A percentile compares a stretch with the other conserved stretches of the same genome.
Conservation (phyloP, 805 yeast genomes). For the Wickerhamiella vanderwaltii region DNA sequence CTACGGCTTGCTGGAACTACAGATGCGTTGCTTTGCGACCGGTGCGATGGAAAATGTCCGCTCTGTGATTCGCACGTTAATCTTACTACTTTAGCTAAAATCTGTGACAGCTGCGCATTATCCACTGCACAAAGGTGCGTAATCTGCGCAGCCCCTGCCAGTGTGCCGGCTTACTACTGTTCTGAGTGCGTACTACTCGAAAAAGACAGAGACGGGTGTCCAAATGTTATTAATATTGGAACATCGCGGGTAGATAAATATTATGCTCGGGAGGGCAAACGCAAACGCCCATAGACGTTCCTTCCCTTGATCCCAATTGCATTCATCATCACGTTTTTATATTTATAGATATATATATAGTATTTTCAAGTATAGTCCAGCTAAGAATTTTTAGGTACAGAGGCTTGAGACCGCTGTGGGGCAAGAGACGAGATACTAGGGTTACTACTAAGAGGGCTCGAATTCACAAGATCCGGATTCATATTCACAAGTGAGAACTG, state of each 20-base stretch:
- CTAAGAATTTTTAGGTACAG: no score
- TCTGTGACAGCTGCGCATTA: slow-evolving; percentile 78
- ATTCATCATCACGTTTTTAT: background rate
- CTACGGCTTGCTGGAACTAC: slow-evolving; percentile 70
- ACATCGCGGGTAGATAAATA: slow-evolving; percentile 28
- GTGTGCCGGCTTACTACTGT: slow-evolving; percentile 68
- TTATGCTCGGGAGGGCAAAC: no score
- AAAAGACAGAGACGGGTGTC: slow-evolving; percentile 86
- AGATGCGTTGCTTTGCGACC: slow-evolving; percentile 61
- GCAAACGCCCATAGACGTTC: background rate
- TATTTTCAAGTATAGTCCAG: no score
- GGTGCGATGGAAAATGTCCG: slow-evolving; percentile 88
- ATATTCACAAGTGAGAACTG: slow-evolving; percentile 7
- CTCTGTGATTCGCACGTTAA: slow-evolving; percentile 76
- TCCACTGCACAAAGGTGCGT: slow-evolving; percentile 63
- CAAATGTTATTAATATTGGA: slow-evolving; percentile 69
- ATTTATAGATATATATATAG: no score
- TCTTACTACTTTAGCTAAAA: slow-evolving; percentile 50
- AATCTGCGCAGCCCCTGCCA: slow-evolving; percentile 58
- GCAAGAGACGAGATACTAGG: no score
- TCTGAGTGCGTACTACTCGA: slow-evolving; percentile 71
- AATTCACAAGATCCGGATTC: slow-evolving; percentile 7
- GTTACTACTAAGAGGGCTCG: slow-evolving; percentile 7
- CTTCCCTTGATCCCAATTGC: background rate
- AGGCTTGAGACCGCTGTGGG: no score